Evolutionary conservation across 1,284 basidiomycete genomes (phyloP).

Genomic region (Malassezia cuniculi): DNA sequence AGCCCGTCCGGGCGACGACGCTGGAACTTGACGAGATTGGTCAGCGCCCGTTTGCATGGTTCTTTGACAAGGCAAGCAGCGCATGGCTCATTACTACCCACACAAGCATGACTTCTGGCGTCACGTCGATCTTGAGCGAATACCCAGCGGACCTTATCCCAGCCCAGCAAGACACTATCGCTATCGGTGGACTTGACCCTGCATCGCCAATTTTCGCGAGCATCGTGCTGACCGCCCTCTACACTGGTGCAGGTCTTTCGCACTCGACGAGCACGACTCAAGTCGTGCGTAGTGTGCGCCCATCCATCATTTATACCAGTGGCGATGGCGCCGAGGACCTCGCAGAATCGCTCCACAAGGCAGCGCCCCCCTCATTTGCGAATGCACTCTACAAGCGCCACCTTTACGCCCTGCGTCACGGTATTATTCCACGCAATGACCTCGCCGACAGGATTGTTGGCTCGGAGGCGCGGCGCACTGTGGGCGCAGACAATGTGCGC

Average conservation of each 20-base stretch:
- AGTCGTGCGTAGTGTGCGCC: slow-evolving; percentile 2
- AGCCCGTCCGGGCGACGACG: too few species aligned
- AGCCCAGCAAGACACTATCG: slow-evolving; percentile 22
- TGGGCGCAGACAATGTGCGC: slow-evolving; percentile 17
- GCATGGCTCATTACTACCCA: slow-evolving; percentile 7
- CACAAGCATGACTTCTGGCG: slow-evolving; percentile 12
- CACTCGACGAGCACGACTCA: neutral
- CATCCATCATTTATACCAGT: slow-evolving; percentile 28
- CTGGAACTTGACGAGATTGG: slow-evolving; percentile 11
- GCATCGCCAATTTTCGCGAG: slow-evolving; percentile 18
- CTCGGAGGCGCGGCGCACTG: slow-evolving; percentile 11
- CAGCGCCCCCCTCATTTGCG: slow-evolving; percentile 14
- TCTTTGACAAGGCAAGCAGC: slow-evolving; percentile 2
- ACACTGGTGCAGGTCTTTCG: slow-evolving; percentile 33
- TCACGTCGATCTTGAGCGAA: slow-evolving; percentile 27
- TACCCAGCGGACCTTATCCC: slow-evolving; percentile 21
- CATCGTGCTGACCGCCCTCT: slow-evolving; percentile 30
- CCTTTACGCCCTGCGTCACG: slow-evolving; percentile 24
- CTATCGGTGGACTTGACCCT: slow-evolving; percentile 18
- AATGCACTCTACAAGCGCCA: slow-evolving; percentile 11
- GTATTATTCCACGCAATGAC: slow-evolving; percentile 15
- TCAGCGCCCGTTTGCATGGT: slow-evolving; percentile 2
- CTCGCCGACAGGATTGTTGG: slow-evolving; percentile 24
- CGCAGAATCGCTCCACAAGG: slow-evolving; percentile 18
- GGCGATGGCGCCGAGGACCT: slow-evolving; percentile 20